Base-by-base conservation (phyloP, 2,329 filamentous ascomycete species). In the Dryadomyces quercus-mongolicae region DNA sequence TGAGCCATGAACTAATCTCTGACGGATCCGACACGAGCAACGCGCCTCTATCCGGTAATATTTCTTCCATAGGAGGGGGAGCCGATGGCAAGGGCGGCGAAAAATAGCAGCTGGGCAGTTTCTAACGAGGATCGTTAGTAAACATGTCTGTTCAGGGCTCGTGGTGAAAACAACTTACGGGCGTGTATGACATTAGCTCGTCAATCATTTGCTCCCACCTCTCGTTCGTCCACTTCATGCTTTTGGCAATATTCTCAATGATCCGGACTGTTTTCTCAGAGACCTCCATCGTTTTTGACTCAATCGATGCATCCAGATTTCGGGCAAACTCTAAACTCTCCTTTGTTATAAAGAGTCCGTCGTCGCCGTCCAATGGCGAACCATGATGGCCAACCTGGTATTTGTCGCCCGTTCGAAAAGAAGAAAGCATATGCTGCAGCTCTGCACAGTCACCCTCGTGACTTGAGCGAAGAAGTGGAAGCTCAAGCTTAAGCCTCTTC, bases 21-120 rank as follows among this genome's bases (percentile, higher is more conserved):
- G 60, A 60, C 9, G 46, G 53, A 1, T 58, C 56, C 2, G 55
- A 56, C 3, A 61, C 47, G 5, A 50, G 15, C 10, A 54, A 60
- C 0, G 18, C 57, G 2, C 58, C 55, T 5, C 53, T 53, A 1
- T 55, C 52, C 3, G 57, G 54, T 0, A 58, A 16, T 21, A 54
- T 55, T n/a, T 52, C 34, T 0, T 54, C 53, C 2, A 43, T 13
- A 3, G 31, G 38, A 5, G 34, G n/a, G 3, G 45, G 25, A 12
- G 54, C 21, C 1, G 57, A 54, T 3, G 54, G 51, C 13, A 61
- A 20, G 2, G 56, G 59, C 1, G 55, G 57, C 1, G 56, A 51
- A 5, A 60, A 5, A 13, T 55, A 38, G 40, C 46, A 42, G 12
- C 7, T 20, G 9, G 8, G 12, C 2, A 49, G 16, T 1, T 1